Base-by-base conservation (phyloP, 345 rosid species). In the Xanthoceras sorbifolium region DNA sequence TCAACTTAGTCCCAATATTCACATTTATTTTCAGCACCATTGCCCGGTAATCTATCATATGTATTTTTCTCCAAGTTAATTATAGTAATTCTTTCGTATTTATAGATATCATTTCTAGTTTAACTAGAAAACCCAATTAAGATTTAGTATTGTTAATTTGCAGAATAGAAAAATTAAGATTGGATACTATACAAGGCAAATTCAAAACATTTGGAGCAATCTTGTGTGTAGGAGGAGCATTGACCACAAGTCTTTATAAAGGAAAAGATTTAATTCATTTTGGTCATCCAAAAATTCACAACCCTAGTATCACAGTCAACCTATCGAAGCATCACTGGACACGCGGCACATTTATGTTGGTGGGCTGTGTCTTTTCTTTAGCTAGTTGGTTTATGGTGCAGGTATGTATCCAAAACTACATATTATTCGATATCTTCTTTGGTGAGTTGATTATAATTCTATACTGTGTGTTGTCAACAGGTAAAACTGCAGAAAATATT, bases 381-480 rank as follows among this genome's bases (percentile, higher is more conserved):
- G 81, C 87, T 12, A 4, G 44, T 20, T 89, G 92, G 92, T 85
- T 75, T 38, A 80, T 79, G 36, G 14, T 85, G 31, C 90, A 86
- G 89, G 91, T 88, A 61, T 3, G 5, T 1, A 46, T 46, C 1
- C 52, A n/a, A n/a, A n/a, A n/a, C n/a, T n/a, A n/a, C n/a, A n/a
- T n/a, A n/a, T n/a, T n/a, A n/a, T n/a, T n/a, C n/a, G n/a, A n/a
- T n/a, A n/a, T n/a, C n/a, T n/a, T n/a, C n/a, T n/a, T n/a, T n/a
- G n/a, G n/a, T n/a, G n/a, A n/a, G n/a, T n/a, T n/a, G n/a, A n/a
- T n/a, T n/a, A n/a, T n/a, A n/a, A n/a, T n/a, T n/a, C n/a, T n/a
- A n/a, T n/a, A n/a, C n/a, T n/a, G n/a, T n/a, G n/a, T n/a, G n/a
- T 20, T 9, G 17, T 17, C 5, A 12, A 31, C 76, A 87, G 90